phyloP scores from a whole-genome alignment of 2,329 filamentous ascomycete genomes.

The Fusarium papillatum region DNA sequence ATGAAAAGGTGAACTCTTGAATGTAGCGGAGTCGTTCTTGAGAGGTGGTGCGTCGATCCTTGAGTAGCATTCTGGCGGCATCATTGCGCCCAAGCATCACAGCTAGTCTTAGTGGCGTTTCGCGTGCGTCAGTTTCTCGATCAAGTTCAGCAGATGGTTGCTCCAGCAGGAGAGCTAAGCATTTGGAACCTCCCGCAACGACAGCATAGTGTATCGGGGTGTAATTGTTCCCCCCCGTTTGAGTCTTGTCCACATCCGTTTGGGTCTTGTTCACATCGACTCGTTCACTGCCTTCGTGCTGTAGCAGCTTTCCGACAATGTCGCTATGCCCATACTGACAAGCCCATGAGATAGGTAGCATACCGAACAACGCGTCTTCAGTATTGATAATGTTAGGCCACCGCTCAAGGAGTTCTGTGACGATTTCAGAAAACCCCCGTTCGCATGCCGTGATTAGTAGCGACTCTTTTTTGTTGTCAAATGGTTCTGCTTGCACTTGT shows the following conservation, averaged over 20 bases:
- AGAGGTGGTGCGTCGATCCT: neutral
- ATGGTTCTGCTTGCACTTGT: neutral
- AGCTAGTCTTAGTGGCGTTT: neutral
- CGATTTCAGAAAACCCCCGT: rapidly evolving
- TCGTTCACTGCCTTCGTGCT: neutral
- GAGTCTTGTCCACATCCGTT: neutral
- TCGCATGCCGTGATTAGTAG: neutral
- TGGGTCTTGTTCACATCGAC: neutral
- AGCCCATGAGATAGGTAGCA: neutral
- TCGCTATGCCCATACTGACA: rapidly evolving
- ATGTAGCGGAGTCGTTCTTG: neutral
- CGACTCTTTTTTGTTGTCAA: neutral
- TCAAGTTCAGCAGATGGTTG: neutral
- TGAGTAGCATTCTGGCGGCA: neutral
- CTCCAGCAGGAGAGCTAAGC: neutral
- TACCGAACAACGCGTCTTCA: rapidly evolving
- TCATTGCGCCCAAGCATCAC: rapidly evolving
- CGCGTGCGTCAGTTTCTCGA: rapidly evolving
- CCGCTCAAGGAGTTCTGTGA: rapidly evolving
- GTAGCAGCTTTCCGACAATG: neutral
- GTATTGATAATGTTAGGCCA: neutral
- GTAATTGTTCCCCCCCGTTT: too few species aligned
- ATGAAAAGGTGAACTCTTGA: neutral
- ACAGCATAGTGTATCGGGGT: neutral
- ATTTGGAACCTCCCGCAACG: rapidly evolving